Conservation (phyloP, 2,329 filamentous ascomycete genomes). For the Dothideomycetes sp. region DNA sequence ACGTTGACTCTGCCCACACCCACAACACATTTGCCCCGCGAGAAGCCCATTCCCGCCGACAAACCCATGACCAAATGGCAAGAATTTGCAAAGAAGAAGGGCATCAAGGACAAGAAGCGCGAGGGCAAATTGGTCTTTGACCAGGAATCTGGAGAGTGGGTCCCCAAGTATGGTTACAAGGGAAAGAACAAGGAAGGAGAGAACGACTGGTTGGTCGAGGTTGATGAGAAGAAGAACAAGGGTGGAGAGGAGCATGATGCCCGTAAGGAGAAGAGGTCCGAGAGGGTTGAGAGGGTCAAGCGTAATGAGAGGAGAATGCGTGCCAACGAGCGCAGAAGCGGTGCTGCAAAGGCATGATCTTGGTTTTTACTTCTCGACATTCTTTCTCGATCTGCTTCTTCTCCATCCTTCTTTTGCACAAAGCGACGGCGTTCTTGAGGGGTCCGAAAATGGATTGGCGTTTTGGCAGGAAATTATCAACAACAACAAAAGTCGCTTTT, state of each 20-base stretch:
- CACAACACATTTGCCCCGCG: slow-evolving; percentile 67
- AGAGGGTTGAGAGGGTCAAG: slow-evolving; percentile 41
- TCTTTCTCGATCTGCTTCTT: not conserved
- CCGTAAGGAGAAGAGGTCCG: slow-evolving; percentile 52
- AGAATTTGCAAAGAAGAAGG: slow-evolving; percentile 92
- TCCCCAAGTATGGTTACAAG: slow-evolving; percentile 90
- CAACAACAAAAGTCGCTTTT: slow-evolving; percentile 4
- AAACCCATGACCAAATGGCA: slow-evolving; percentile 91
- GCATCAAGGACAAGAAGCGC: slow-evolving; percentile 80
- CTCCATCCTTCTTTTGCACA: slow-evolving; percentile 1
- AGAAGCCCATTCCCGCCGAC: slow-evolving; percentile 77
- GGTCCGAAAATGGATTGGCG: not conserved
- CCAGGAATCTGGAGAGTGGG: slow-evolving; percentile 77
- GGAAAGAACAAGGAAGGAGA: slow-evolving; percentile 78
- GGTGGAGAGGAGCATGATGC: slow-evolving; percentile 47
- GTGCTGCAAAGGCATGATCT: slow-evolving; percentile 3
- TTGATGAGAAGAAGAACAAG: slow-evolving; percentile 58
- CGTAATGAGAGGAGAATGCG: slow-evolving; percentile 36
- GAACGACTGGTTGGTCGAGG: slow-evolving; percentile 83
- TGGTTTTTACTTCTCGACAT: not conserved
- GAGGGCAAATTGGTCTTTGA: slow-evolving; percentile 79
- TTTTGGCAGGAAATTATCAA: not conserved
- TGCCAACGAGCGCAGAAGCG: slow-evolving; percentile 50
- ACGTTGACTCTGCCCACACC: slow-evolving; percentile 67
- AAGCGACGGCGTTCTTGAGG: slow-evolving; percentile 11